Evolutionary conservation across 2,329 filamentous ascomycete species (phyloP), one percentile per base, ranked within the genome.

Genomic region (Neofusicoccum ribis): DNA sequence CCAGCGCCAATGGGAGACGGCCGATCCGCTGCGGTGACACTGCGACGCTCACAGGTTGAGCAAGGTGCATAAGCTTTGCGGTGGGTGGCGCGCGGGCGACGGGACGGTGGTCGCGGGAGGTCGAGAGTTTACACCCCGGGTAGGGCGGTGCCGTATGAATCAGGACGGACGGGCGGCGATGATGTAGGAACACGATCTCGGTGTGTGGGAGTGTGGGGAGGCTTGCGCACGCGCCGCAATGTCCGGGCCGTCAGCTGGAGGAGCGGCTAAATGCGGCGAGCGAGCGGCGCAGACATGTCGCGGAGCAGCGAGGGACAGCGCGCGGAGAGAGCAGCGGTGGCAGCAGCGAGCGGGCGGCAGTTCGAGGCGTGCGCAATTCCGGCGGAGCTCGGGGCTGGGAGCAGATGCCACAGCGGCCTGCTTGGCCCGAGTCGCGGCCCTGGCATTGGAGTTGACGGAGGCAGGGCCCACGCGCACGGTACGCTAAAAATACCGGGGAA

Each of bases 171-270:
- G 61, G 51, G 61, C 61, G 44, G 37, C 63, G 52, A 64, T 64
- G 63, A 64, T 64, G 63, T 64, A 58, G 51, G 50, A 49, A 58
- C 63, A 59, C 51, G 62, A 39, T 64, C 62, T 47, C 62, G 51
- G 44, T 11, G 34, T 49, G 50, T 39, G 27, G 44, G 58, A 49
- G 47, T 54, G 60, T 64, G 61, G 61, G 51, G 50, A 64, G 61
- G 63, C 46, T 31, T 58, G 52, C 52, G 51, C 63, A 64, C 44
- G 63, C 63, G 52, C 51, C 63, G 63, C 63, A 64, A 56, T 58
- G 63, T 47, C 46, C 52, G 51, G 43, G 52, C 51, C 44, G 51
- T 54, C 63, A 58, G 52, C 44, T 41, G 43, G 44, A 36, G 62
- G 43, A 59, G 47, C 63, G 63, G 63, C 63, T 64, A 64, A 64